Percentiles rank a stretch among this genome's conserved stretches.
phyloP scores from a whole-genome alignment of 176 grass and related monocot genomes.

The Oryza australiensis region DNA sequence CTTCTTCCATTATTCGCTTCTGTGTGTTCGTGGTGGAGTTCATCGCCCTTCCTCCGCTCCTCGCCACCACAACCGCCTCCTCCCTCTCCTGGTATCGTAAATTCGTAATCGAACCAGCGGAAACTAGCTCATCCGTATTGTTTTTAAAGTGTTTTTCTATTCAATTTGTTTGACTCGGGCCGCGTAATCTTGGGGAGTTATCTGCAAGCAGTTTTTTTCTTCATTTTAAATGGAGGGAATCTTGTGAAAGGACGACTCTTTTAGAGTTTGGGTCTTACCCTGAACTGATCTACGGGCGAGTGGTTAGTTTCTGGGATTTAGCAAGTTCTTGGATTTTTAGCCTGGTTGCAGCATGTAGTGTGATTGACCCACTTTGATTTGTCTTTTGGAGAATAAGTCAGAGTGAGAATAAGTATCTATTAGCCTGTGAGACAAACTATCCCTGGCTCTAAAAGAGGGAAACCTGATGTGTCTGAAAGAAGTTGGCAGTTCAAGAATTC shows the following conservation, averaged over 20 bases:
- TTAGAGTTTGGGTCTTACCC: not conserved
- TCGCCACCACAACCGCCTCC: not conserved
- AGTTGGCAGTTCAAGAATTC: not conserved
- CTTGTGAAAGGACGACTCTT: not conserved
- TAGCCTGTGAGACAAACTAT: not conserved
- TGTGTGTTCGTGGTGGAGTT: conserved; percentile 21
- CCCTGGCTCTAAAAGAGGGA: not conserved
- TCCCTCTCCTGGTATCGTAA: conserved; percentile 12
- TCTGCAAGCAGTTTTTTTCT: not conserved
- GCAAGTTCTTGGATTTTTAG: not conserved
- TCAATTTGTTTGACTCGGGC: not conserved
- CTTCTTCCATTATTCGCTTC: conserved; percentile 26
- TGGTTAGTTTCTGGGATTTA: not conserved
- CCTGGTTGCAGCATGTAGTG: not conserved
- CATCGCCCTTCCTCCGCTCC: not conserved
- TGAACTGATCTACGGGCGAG: not conserved
- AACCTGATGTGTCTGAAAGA: not conserved
- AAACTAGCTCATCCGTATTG: not conserved
- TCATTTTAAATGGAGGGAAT: not conserved
- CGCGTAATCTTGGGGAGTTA: not conserved
- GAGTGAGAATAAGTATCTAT: not conserved
- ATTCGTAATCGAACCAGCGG: not conserved
- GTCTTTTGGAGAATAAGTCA: not conserved
- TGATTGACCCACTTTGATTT: not conserved
- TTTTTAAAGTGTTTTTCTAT: not conserved